Evolutionary conservation across 257 asterid species (phyloP).

Genomic region (Solanum chiquidenum): DNA sequence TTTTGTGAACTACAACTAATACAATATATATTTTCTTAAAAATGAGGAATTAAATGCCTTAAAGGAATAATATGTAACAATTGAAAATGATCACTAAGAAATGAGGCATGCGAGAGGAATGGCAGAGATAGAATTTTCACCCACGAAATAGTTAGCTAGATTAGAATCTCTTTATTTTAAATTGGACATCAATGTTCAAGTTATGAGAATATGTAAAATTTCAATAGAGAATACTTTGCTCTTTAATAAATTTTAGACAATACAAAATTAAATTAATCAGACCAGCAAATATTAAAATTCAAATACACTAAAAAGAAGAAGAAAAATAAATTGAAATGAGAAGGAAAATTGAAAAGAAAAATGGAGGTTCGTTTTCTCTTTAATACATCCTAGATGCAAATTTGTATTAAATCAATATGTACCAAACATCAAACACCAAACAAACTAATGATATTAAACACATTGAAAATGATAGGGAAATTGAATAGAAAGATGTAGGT

Average conservation of each 20-base stretch:
- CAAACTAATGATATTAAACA: neutral
- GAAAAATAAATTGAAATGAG: neutral
- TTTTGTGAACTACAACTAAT: neutral
- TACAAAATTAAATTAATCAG: neutral
- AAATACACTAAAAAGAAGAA: neutral
- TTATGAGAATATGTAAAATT: neutral
- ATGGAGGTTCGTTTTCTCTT: neutral
- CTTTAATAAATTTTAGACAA: neutral
- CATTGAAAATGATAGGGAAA: neutral
- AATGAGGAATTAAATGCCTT: constrained; percentile 1
- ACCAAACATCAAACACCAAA: neutral
- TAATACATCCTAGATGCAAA: neutral
- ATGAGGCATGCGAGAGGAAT: neutral
- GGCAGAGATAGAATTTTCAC: neutral
- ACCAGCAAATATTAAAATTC: neutral
- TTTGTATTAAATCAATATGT: too few relatives aligned
- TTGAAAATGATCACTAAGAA: constrained; percentile 20
- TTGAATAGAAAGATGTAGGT: neutral
- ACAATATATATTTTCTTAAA: neutral
- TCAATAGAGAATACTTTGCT: neutral
- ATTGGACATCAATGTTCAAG: neutral
- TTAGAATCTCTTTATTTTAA: neutral
- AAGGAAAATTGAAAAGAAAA: neutral
- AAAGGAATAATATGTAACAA: constrained; percentile 24
- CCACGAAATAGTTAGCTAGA: accelerated